phyloP scores from a whole-genome alignment of 257 asterid species.

The Plectranthus barbatus region DNA sequence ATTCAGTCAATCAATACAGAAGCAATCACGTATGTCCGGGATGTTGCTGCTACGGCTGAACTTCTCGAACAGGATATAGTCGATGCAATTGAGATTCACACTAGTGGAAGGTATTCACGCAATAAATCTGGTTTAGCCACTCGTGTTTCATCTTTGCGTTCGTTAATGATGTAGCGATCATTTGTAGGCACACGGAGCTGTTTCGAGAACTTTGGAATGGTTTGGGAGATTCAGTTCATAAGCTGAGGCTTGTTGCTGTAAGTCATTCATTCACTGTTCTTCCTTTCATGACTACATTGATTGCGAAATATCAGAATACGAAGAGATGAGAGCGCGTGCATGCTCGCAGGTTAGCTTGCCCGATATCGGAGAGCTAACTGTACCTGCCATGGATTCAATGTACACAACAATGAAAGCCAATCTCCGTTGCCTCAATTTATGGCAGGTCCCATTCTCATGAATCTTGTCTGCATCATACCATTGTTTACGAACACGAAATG shows the following conservation, averaged over 20 bases:
- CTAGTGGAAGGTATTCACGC: constrained; percentile 65
- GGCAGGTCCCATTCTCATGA: constrained; percentile 55
- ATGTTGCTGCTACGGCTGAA: constrained; percentile 60
- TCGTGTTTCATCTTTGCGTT: not conserved
- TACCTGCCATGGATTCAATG: constrained; percentile 59
- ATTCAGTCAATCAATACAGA: constrained; percentile 28
- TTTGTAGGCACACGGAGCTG: constrained; percentile 40
- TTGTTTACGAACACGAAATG: not conserved
- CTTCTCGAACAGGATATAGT: constrained; percentile 55
- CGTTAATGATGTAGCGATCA: constrained; percentile 25
- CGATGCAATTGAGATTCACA: constrained; percentile 90
- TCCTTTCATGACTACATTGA: not conserved
- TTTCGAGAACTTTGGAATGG: constrained; percentile 68
- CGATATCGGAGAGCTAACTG: constrained; percentile 47
- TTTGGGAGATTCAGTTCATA: constrained; percentile 53
- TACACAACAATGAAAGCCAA: constrained; percentile 51
- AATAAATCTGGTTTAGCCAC: not conserved
- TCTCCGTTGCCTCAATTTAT: constrained; percentile 53
- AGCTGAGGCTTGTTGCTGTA: constrained; percentile 81
- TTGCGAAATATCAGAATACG: not conserved
- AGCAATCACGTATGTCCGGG: constrained; percentile 58
- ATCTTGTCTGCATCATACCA: not conserved
- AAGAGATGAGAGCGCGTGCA: not conserved
- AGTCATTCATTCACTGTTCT: constrained; percentile 24
- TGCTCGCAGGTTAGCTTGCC: constrained; percentile 73